phyloP scores from a whole-genome alignment of 495 filamentous ascomycete genomes.

The Darksidea phi region DNA sequence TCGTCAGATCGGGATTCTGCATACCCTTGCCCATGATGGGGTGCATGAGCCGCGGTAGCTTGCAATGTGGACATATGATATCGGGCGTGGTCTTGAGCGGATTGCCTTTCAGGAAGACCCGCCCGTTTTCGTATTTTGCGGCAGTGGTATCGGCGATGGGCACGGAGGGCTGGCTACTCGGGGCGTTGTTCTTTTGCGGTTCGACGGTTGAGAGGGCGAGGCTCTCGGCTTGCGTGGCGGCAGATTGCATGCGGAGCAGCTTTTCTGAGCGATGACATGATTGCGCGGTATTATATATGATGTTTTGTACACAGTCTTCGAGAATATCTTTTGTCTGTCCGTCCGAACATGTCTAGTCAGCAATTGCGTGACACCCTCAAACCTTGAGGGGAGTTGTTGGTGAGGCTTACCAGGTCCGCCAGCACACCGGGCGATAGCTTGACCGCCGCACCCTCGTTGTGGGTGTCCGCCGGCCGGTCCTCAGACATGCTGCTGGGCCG shows the following conservation, averaged over 20 bases:
- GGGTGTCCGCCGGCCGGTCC: constrained; percentile 29
- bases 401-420: constrained; percentile 26
- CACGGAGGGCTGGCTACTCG: constrained; percentile 13
- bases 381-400: neutral
- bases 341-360: constrained; percentile 7
- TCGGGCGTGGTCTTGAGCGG: constrained; percentile 71
- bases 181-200: constrained; percentile 41
- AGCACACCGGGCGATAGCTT: constrained; percentile 19
- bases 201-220: constrained; percentile 53
- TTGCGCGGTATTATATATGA: constrained; percentile 48
- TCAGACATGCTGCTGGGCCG: constrained; percentile 32
- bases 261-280: constrained; percentile 50
- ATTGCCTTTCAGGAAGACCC: constrained; percentile 71
- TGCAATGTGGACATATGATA: constrained; percentile 53
- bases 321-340: constrained; percentile 39
- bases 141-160: constrained; percentile 64
- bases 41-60: constrained; percentile 45
- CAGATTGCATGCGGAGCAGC: constrained; percentile 62
- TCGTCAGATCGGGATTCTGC: constrained; percentile 35
- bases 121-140: constrained; percentile 70
- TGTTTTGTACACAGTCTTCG: constrained; percentile 45
- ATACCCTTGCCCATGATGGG: constrained; percentile 42
- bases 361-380: constrained; percentile 8
- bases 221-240: constrained; percentile 58
- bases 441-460: constrained; percentile 7